Conservation (phyloP, 2,329 filamentous ascomycete species). For the Aspergillus brasiliensis region DNA sequence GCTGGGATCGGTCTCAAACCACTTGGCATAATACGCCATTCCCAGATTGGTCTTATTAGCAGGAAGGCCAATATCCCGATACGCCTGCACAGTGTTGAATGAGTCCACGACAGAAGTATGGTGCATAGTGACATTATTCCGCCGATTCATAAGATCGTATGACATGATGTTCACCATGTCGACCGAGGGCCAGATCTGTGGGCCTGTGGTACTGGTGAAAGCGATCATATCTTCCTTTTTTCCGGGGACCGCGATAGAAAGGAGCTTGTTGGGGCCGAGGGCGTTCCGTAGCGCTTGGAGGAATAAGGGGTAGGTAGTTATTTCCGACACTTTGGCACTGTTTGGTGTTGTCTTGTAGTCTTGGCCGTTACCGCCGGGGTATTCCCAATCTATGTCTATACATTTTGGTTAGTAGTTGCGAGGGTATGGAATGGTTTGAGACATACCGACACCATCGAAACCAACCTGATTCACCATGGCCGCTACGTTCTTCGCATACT, state of each 20-base stretch:
- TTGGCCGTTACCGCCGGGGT: conserved; percentile 64
- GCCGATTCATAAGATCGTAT: conserved; percentile 72
- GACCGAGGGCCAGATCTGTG: conserved; percentile 60
- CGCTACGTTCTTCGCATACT: conserved; percentile 66
- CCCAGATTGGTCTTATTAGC: conserved; percentile 64
- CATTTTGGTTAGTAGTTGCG: conserved; percentile 20
- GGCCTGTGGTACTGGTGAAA: conserved; percentile 60
- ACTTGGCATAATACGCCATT: conserved; percentile 71
- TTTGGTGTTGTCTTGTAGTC: conserved; percentile 69
- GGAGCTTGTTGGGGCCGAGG: conserved; percentile 59
- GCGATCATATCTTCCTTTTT: conserved; percentile 67
- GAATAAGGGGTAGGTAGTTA: conserved; percentile 63
- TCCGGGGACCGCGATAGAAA: conserved; percentile 70
- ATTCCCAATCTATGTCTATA: conserved; percentile 69
- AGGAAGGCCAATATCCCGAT: conserved; percentile 59
- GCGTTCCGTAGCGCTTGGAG: conserved; percentile 60
- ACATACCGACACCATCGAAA: conserved; percentile 65
- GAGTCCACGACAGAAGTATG: conserved; percentile 65
- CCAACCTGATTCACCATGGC: conserved; percentile 63
- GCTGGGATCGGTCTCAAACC: conserved; percentile 58
- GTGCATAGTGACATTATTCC: conserved; percentile 65
- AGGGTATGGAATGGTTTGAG: background rate
- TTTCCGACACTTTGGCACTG: conserved; percentile 59
- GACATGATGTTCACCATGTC: conserved; percentile 73
- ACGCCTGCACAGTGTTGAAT: conserved; percentile 58